A percentile compares a stretch with the other conserved stretches of the same genome.
Conservation (phyloP, 1,284 basidiomycete species). For the Cutaneotrichosporon dermatis region DNA sequence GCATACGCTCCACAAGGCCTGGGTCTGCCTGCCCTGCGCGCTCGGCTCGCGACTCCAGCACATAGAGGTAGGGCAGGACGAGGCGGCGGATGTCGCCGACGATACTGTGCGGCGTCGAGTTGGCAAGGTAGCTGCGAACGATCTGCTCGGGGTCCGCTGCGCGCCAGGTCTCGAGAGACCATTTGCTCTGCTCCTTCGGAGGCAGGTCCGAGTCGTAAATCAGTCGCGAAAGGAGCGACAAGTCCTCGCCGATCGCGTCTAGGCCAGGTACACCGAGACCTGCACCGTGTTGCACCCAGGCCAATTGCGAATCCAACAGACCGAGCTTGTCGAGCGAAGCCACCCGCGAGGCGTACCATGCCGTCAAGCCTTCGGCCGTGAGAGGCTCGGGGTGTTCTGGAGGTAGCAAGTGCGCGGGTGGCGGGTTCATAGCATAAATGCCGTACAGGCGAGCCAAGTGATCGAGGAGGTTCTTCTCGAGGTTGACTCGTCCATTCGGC, state of each 20-base stretch:
- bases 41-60: slow-evolving; percentile 78
- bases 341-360: slow-evolving; percentile 71
- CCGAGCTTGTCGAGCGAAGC: slow-evolving; percentile 65
- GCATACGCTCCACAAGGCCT: slow-evolving; percentile 53
- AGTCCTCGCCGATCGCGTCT: slow-evolving; percentile 81
- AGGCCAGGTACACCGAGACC: slow-evolving; percentile 71
- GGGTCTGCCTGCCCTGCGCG: slow-evolving; percentile 67
- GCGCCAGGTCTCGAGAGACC: slow-evolving; percentile 70
- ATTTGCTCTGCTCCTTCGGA: slow-evolving; percentile 49
- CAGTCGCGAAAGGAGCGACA: slow-evolving; percentile 74
- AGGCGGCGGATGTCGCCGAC: slow-evolving; percentile 66
- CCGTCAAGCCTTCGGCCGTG: slow-evolving; percentile 52
- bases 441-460: slow-evolving; percentile 5
- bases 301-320: slow-evolving; percentile 71
- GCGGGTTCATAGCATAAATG: not conserved
- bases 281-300: slow-evolving; percentile 76
- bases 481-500: slow-evolving; percentile 3
- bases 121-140: slow-evolving; percentile 67
- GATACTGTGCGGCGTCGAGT: slow-evolving; percentile 64
- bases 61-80: slow-evolving; percentile 84
- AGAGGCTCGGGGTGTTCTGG: slow-evolving; percentile 3
- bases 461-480: slow-evolving; percentile 12
- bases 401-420: slow-evolving; percentile 19
- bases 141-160: slow-evolving; percentile 61
- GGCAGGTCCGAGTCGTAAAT: slow-evolving; percentile 65